Evolutionary conservation across 2,329 filamentous ascomycete species (phyloP).

Genomic region (Chaetomiaceae sp.): DNA sequence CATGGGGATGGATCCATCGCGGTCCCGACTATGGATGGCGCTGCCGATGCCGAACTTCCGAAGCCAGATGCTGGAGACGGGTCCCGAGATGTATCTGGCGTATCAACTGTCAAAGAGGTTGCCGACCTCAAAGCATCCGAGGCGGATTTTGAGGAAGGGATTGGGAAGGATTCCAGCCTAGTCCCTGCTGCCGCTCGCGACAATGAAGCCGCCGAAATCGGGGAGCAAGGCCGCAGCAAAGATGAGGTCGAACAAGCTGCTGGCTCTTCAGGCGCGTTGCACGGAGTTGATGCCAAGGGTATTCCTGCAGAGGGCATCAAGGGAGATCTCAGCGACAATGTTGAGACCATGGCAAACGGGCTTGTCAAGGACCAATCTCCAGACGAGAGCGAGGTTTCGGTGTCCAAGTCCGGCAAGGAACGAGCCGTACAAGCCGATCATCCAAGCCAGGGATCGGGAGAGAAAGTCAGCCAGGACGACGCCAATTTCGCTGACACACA

Average conservation of each 20-base stretch:
- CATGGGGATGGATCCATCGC: neutral
- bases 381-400: neutral
- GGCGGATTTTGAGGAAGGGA: neutral
- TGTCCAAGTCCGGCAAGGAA: neutral
- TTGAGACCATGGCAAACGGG: neutral
- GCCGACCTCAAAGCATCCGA: too few relatives aligned
- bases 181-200: neutral
- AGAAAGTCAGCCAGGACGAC: neutral
- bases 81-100: too few relatives aligned
- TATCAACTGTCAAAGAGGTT: too few relatives aligned
- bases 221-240: neutral
- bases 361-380: neutral
- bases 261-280: neutral
- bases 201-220: neutral
- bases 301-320: neutral
- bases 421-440: neutral
- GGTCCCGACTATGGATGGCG: neutral
- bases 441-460: neutral
- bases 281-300: neutral
- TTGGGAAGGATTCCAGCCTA: neutral
- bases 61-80: neutral
- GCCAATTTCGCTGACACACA: too few relatives aligned
- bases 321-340: neutral
- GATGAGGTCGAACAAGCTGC: neutral
- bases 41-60: neutral